phyloP scores from a whole-genome alignment of 2,329 filamentous ascomycete species.

The Pseudocercospora fijiensis region DNA sequence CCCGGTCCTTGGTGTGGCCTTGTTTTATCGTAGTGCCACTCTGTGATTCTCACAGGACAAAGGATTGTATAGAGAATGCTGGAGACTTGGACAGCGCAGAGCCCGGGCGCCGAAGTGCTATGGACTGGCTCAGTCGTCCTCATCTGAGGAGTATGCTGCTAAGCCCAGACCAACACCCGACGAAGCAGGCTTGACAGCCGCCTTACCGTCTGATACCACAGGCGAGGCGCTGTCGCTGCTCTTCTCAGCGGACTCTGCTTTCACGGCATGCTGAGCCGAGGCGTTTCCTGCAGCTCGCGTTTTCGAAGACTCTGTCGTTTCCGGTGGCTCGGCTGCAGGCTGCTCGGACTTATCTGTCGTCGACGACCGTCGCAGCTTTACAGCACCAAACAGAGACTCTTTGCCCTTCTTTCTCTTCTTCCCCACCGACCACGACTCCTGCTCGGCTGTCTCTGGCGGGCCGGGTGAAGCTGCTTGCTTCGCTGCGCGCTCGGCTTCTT shows the following conservation, averaged over 20 bases:
- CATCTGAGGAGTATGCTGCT: constrained; percentile 47
- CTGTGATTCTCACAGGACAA: background rate
- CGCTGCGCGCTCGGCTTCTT: constrained; percentile 56
- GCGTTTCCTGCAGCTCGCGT: background rate
- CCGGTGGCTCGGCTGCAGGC: background rate
- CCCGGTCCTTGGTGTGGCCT: background rate
- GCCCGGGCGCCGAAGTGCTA: background rate
- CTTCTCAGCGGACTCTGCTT: constrained; percentile 1
- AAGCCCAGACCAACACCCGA: constrained; percentile 36
- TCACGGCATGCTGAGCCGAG: background rate
- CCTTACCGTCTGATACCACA: constrained; percentile 11
- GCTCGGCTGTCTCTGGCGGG: constrained; percentile 50
- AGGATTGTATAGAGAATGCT: background rate
- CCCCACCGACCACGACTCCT: constrained; percentile 24
- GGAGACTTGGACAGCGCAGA: background rate
- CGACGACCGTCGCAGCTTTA: constrained; percentile 47
- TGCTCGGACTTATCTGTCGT: constrained; percentile 24
- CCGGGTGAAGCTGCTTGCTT: constrained; percentile 46
- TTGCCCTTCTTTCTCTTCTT: constrained; percentile 41
- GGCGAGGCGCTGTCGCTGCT: constrained; percentile 18
- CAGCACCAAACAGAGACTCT: constrained; percentile 43
- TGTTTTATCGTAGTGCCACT: background rate
- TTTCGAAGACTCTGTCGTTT: background rate
- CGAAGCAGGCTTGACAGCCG: constrained; percentile 1
- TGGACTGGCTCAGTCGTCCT: constrained; percentile 39